A percentile compares a stretch with the other conserved stretches of the same genome.
These are phyloP conservation scores for Naganishia sp. DNA, from an alignment of 1,284 basidiomycete genomes.

Conservation along the genomic window DNA sequence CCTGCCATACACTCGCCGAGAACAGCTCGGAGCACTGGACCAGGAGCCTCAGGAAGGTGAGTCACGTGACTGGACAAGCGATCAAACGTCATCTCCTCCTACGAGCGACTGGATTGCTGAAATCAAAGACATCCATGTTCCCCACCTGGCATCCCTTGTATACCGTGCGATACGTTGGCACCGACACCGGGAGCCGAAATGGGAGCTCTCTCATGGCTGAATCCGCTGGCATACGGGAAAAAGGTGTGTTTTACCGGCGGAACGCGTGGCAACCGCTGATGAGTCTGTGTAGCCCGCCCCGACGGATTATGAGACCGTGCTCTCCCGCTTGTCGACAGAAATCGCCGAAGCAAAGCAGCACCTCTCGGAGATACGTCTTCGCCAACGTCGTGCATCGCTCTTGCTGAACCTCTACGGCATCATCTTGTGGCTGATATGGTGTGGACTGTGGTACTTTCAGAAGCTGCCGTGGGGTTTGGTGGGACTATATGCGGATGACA, in stretches of 20 bases:
- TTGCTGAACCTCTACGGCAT: slow-evolving; percentile 80
- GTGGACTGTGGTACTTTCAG: slow-evolving; percentile 76
- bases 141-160: too few species aligned
- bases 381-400: slow-evolving; percentile 78
- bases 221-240: slow-evolving; percentile 26
- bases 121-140: too few species aligned
- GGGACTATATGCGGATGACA: slow-evolving; percentile 40
- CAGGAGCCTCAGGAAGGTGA: too few species aligned
- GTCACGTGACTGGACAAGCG: too few species aligned
- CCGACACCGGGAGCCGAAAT: neutral
- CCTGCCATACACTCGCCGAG: too few species aligned
- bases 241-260: neutral
- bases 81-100: too few species aligned
- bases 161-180: too few species aligned
- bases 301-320: slow-evolving; percentile 59
- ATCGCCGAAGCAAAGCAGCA: slow-evolving; percentile 64
- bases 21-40: too few species aligned
- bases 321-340: slow-evolving; percentile 55
- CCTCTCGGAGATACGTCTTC: slow-evolving; percentile 81
- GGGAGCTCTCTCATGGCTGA: slow-evolving; percentile 22
- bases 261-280: neutral
- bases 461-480: slow-evolving; percentile 59
- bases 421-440: slow-evolving; percentile 75
- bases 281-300: slow-evolving; percentile 40
- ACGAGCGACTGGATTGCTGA: too few species aligned